phyloP scores from a whole-genome alignment of 345 rosid genomes.

The Populus nigra region DNA sequence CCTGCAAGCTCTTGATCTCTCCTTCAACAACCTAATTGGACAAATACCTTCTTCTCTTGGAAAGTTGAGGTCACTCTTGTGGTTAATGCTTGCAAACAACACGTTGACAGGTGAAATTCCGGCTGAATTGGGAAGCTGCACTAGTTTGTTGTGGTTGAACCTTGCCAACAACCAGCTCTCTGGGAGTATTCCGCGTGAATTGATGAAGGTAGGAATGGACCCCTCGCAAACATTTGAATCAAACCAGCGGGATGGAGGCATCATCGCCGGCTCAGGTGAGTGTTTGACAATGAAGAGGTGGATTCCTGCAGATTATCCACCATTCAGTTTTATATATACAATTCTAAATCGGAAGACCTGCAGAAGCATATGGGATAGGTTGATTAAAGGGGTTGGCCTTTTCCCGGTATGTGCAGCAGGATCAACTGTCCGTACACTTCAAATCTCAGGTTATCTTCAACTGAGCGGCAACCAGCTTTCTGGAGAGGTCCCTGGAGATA shows the following conservation, averaged over 20 bases:
- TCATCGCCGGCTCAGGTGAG: conserved; percentile 65
- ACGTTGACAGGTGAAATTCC: conserved; percentile 65
- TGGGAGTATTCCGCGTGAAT: conserved; percentile 56
- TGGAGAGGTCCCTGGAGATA: conserved; percentile 57
- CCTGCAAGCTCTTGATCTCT: conserved; percentile 85
- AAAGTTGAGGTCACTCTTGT: conserved; percentile 63
- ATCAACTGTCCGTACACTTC: conserved; percentile 28
- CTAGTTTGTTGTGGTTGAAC: conserved; percentile 82
- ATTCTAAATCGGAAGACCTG: conserved; percentile 73
- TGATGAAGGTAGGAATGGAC: conserved; percentile 59
- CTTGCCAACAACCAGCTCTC: conserved; percentile 72
- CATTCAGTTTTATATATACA: conserved; percentile 67
- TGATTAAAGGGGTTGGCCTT: conserved; percentile 66
- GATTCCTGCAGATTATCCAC: conserved; percentile 93
- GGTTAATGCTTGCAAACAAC: conserved; percentile 97
- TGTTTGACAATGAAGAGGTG: conserved; percentile 80
- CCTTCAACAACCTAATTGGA: conserved; percentile 68
- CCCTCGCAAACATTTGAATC: conserved; percentile 51
- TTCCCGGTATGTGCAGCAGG: conserved; percentile 57
- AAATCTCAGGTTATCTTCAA: conserved; percentile 76
- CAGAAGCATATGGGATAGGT: conserved; percentile 64
- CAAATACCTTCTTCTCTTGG: conserved; percentile 64
- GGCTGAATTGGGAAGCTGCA: conserved; percentile 64
- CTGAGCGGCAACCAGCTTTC: conserved; percentile 68
- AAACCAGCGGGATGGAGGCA: conserved; percentile 35